phyloP scores from a whole-genome alignment of 2,329 filamentous ascomycete species.

The Talaromyces verruculosus region DNA sequence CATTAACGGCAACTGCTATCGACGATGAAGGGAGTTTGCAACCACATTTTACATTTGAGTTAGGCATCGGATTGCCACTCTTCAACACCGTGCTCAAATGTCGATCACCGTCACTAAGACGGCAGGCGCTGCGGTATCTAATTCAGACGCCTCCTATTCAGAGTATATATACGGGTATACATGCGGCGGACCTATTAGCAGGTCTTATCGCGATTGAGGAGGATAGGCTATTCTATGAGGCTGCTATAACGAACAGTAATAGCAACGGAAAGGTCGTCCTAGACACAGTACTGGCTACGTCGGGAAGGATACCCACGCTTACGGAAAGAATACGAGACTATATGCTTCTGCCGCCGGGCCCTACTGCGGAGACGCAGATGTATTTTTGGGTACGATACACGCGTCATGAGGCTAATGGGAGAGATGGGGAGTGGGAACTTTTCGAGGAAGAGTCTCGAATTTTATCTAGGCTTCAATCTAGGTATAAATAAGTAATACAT shows the following conservation, averaged over 20 bases:
- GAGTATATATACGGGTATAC: not conserved
- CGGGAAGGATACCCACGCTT: not conserved
- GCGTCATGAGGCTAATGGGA: not conserved
- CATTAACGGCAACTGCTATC: not conserved
- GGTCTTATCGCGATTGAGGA: not conserved
- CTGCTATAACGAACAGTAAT: not conserved
- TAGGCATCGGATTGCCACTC: not conserved
- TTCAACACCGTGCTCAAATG: not conserved
- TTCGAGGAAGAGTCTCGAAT: not conserved
- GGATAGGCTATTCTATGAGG: not conserved
- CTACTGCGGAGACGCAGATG: not conserved
- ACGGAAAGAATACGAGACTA: not conserved
- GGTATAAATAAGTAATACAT: not conserved
- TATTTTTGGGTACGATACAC: not conserved
- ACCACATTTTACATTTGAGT: not conserved
- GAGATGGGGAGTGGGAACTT: not conserved
- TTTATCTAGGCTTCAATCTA: not conserved
- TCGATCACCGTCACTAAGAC: not conserved
- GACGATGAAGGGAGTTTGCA: not conserved
- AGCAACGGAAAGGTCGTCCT: not conserved
- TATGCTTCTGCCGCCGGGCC: not conserved
- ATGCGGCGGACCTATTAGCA: not conserved
- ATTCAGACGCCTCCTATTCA: not conserved
- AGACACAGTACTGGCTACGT: not conserved
- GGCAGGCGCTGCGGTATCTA: not conserved